Percentiles rank a stretch among this genome's conserved stretches.
These are phyloP conservation scores for Phellopilus nigrolimitatus DNA, from an alignment of 1,284 basidiomycete species.

Conservation along the genomic window DNA sequence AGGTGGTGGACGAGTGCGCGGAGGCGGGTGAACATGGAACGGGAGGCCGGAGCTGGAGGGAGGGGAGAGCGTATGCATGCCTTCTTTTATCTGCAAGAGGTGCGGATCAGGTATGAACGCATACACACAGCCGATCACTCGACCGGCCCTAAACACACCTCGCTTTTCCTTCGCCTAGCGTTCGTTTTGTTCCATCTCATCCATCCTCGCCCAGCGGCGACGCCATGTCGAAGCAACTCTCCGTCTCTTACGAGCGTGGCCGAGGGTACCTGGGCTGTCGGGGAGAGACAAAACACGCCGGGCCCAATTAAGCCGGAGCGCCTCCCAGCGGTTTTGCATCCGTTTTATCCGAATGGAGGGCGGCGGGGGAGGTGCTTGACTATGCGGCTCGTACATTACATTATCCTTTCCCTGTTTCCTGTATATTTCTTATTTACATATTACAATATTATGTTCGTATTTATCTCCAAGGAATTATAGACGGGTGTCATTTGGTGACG, in stretches of 20 bases:
- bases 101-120: background rate
- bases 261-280: constrained; percentile 47
- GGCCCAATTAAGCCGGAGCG: constrained; percentile 80
- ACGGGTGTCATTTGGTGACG: no score
- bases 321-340: constrained; percentile 40
- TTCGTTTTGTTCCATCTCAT: constrained; percentile 23
- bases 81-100: background rate
- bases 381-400: constrained; percentile 59
- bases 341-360: constrained; percentile 30
- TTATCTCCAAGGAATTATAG: no score
- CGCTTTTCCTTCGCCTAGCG: constrained; percentile 1
- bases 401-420: background rate
- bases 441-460: background rate
- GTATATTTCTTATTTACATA: background rate
- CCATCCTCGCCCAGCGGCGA: constrained; percentile 30
- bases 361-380: constrained; percentile 66
- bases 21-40: constrained; percentile 38
- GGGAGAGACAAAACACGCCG: constrained; percentile 38
- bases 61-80: background rate
- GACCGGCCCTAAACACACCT: constrained; percentile 17
- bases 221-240: constrained; percentile 43
- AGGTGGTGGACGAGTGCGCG: constrained; percentile 39
- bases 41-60: background rate
- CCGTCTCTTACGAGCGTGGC: constrained; percentile 32
- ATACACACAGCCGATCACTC: background rate